Evolutionary conservation across 2,329 filamentous ascomycete genomes (phyloP), one percentile per base, ranked within the genome.

Genomic region (Fusarium lyarnte): DNA sequence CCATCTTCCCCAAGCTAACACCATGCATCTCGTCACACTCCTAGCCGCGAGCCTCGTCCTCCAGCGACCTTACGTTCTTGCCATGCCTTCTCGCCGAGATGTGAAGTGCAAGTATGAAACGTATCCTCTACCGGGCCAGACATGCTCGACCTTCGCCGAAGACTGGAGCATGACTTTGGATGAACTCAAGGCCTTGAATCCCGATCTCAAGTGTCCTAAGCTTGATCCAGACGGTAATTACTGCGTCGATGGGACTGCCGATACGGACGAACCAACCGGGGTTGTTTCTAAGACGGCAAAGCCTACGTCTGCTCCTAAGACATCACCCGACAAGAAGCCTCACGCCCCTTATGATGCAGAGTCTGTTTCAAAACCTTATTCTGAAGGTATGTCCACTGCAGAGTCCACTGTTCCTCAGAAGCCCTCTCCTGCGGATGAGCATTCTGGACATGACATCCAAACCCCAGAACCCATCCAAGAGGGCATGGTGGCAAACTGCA

Each of bases 401-500:
- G 17, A 21, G 5, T 17, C 58, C 17, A 43, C 31, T 14, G 1
- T 31, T 17, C 23, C 49, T 17, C 19, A 43, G 3, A 23, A 60
- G 5, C 49, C 31, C 11, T 60, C 58, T 43, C 6, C 25, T 19
- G 19, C 19, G 5, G 39, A 10, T 23, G 23, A 21, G 2, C 13
- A 4, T 21, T 14, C 17, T 27, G 52, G 51, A 19, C 39, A 46
- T 31, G 19, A 52, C 13, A 33, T 58, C 11, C 16, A 29, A 16
- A 59, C 60, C 3, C 60, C 43, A 0, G 6, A 14, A 1, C 39
- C 64, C 21, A 54, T 66, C 3, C 62, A 67, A 19, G 17, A 58
- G 6, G 64, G 64, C 14, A 67, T 67, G 47, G 31, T 45, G 1
- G n/a, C 19, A 0, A 66, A 41, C 41, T 67, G 62, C 25, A 66